Percentiles rank a stretch among this genome's conserved stretches.
Conservation (phyloP, 2,329 filamentous ascomycete species). For the Trichophyton simii region DNA sequence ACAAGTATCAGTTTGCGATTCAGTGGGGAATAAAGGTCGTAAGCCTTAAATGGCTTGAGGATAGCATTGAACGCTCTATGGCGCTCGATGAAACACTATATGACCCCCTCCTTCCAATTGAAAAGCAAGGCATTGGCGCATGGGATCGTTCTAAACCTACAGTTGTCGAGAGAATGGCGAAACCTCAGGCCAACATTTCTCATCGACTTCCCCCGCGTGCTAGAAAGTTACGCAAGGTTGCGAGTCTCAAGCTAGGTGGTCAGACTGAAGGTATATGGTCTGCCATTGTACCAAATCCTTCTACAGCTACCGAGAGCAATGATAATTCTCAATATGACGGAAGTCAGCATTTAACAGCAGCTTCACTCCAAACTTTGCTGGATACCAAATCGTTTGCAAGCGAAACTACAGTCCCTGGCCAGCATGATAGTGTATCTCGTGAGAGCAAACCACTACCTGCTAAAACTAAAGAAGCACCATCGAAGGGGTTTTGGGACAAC, state of each 20-base stretch:
- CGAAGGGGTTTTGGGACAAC: conserved; percentile 40
- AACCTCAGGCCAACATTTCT: conserved; percentile 36
- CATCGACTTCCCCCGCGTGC: conserved; percentile 48
- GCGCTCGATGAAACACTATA: conserved; percentile 78
- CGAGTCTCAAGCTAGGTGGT: conserved; percentile 67
- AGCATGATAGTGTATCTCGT: conserved; percentile 7
- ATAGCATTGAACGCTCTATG: conserved; percentile 77
- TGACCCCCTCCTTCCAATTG: conserved; percentile 56
- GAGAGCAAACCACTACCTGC: conserved; percentile 15
- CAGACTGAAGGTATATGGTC: conserved; percentile 83
- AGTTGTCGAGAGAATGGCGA: conserved; percentile 23
- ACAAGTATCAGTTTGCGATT: conserved; percentile 81
- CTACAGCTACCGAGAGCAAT: conserved; percentile 6
- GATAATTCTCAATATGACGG: conserved; percentile 12
- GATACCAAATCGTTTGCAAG: conserved; percentile 28
- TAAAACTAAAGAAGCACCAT: conserved; percentile 15
- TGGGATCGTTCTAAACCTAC: conserved; percentile 46
- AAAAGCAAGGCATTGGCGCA: conserved; percentile 64
- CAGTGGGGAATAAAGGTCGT: conserved; percentile 72
- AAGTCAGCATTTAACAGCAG: conserved; percentile 11
- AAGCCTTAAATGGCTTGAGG: conserved; percentile 69
- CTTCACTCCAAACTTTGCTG: conserved; percentile 19
- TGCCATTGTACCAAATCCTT: conserved; percentile 45
- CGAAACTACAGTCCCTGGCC: conserved; percentile 24
- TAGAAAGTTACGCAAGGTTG: conserved; percentile 74